Base-by-base conservation (phyloP, 805 yeast genomes). In the Cyberlindnera mycetangii region DNA sequence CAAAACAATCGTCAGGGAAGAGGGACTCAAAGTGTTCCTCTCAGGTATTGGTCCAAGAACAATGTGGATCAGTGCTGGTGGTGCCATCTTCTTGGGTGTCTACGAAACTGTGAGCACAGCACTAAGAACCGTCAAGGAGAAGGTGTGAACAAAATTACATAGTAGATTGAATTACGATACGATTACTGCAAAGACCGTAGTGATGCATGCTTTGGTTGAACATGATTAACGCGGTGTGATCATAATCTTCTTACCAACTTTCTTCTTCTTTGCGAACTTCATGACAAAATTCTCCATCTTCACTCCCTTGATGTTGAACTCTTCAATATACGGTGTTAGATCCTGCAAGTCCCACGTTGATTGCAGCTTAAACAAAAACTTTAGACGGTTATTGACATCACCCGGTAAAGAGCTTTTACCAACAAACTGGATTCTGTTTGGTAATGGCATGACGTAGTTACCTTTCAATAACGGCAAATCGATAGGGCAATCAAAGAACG, bases 1-100 rank as follows among this genome's bases (percentile, higher is more conserved):
- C 2, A 65, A 59, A 27, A 71, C 68, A 10, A 74, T 90, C 39
- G 64, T 73, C n/a, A 61, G 59, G 17, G 89, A 85, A 44, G 97
- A 89, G 61, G 97, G 97, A 0, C 67, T 70, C 32, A 53, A 61
- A 7, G 89, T 85, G 1, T 89, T 93, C 53, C 76, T 79, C 60
- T 76, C 76, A 39, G 99, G 99, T 12, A 74, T 92, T 21, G 97
- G 96, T 0, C 98, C 99, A 5, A 75, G 99, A 62, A 90, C 97
- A 0, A 73, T 86, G 79, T 93, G 99, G 99, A 92, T 93, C 45
- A 83, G 95, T 67, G 93, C 95, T 5, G 99, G 99, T 17, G 99
- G 99, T 22, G 97, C 98, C 15, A 89, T 95, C 15, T 93, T 95
- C 69, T 70, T 93, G 45, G 99, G 99, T 5, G 87, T 88, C 44